phyloP scores from a whole-genome alignment of 2,329 filamentous ascomycete genomes.

The Arthrinium phaeospermum region DNA sequence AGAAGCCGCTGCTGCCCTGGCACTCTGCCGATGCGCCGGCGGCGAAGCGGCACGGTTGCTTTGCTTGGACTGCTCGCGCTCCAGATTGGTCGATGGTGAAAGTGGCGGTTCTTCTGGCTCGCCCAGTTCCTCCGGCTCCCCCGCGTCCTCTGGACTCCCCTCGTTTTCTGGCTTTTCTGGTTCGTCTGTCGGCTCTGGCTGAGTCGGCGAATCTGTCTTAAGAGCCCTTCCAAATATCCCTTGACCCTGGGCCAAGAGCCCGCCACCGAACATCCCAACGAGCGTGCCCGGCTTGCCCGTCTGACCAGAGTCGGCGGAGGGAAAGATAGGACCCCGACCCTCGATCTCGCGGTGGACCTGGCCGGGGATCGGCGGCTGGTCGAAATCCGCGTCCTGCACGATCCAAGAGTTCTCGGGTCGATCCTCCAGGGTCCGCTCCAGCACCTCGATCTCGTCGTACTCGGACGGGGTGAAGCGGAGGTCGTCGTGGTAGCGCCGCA shows the following conservation, averaged over 20 bases:
- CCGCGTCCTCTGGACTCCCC: not conserved
- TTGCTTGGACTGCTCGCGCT: not conserved
- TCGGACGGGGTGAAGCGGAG: conserved; percentile 32
- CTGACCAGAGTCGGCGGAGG: no score
- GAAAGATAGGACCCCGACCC: not conserved
- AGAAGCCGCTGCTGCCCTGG: not conserved
- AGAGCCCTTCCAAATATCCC: not conserved
- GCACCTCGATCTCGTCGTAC: conserved; percentile 29
- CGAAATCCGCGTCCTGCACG: conserved; percentile 3
- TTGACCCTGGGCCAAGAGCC: not conserved
- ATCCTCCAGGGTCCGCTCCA: conserved; percentile 18
- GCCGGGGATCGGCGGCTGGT: not conserved
- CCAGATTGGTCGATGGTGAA: not conserved
- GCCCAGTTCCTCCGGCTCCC: not conserved
- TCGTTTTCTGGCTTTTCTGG: not conserved
- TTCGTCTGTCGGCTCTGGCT: not conserved
- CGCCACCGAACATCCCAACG: not conserved
- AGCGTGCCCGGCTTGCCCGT: no score
- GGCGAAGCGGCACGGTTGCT: not conserved
- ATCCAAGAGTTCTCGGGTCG: conserved; percentile 23
- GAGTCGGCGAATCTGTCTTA: not conserved
- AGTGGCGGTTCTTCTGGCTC: not conserved
- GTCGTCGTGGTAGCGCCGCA: conserved; percentile 20
- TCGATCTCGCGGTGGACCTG: not conserved
- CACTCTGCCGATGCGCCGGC: not conserved